Percentiles rank a stretch among this genome's conserved stretches.
phyloP scores from a whole-genome alignment of 371 early-diverging fungal species.

The Mucor ambiguus region DNA sequence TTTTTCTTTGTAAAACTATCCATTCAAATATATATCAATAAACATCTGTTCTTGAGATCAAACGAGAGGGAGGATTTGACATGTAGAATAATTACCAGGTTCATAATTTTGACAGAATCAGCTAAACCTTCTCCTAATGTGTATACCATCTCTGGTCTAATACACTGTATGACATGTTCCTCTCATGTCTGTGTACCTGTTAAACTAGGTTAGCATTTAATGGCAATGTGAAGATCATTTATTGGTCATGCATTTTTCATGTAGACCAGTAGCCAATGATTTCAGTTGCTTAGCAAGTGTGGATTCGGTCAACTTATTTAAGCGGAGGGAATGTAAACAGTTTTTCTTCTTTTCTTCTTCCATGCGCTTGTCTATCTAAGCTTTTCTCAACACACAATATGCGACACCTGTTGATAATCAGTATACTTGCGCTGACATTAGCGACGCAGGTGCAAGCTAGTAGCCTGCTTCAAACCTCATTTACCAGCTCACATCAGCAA shows the following conservation, averaged over 20 bases:
- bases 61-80: no score
- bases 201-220: neutral
- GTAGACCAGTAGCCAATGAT: neutral
- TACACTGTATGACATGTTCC: no score
- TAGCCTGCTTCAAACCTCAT: neutral
- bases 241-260: neutral
- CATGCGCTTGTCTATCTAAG: neutral
- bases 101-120: no score
- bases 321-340: neutral
- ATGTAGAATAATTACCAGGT: no score
- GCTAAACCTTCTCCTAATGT: no score
- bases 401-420: neutral
- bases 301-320: neutral
- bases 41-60: no score
- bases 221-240: neutral
- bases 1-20: no score
- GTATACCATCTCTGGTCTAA: no score
- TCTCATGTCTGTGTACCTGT: no score
- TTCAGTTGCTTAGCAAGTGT: neutral
- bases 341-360: neutral
- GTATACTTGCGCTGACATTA: neutral
- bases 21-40: no score
- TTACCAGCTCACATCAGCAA: conserved; percentile 69
- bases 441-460: neutral
- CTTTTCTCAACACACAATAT: neutral